phyloP scores from a whole-genome alignment of 345 rosid species.

The Trapa bicornis region DNA sequence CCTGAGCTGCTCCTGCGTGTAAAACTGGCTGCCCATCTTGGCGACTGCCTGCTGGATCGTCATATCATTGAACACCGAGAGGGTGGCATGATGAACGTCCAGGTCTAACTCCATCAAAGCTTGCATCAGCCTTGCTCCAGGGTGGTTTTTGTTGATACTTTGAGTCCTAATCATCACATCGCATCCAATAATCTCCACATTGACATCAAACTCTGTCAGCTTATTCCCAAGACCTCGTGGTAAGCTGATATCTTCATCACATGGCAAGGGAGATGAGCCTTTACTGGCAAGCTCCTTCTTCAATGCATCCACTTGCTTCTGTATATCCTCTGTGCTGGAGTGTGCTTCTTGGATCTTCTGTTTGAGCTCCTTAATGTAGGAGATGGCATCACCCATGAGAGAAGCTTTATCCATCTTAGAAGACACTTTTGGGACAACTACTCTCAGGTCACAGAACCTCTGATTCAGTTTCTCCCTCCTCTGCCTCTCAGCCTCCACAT shows the following conservation, averaged over 20 bases:
- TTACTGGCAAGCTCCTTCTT: conserved; percentile 25
- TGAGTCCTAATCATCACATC: conserved; percentile 83
- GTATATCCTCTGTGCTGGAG: conserved; percentile 52
- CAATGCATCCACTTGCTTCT: conserved; percentile 51
- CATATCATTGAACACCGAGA: conserved; percentile 69
- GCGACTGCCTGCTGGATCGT: conserved; percentile 97
- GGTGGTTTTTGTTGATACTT: conserved; percentile 68
- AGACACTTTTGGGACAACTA: conserved; percentile 88
- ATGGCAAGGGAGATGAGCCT: conserved; percentile 8
- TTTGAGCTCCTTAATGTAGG: conserved; percentile 77
- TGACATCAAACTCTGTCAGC: conserved; percentile 54
- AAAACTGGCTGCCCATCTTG: conserved; percentile 67
- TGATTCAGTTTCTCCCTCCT: conserved; percentile 96
- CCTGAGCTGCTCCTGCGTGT: conserved; percentile 76
- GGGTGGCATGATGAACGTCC: conserved; percentile 80
- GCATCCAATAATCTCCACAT: conserved; percentile 78
- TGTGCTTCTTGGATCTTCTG: conserved; percentile 42
- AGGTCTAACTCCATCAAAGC: conserved; percentile 75
- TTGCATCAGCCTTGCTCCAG: conserved; percentile 77
- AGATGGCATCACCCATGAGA: conserved; percentile 75
- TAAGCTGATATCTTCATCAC: conserved; percentile 18
- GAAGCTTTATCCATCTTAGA: conserved; percentile 95
- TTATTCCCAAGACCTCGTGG: conserved; percentile 10
- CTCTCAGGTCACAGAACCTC: conserved; percentile 68
- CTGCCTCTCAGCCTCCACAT: conserved; percentile 96